Evolutionary conservation across 306 rosid species (phyloP).

Genomic region (Datisca glomerata): DNA sequence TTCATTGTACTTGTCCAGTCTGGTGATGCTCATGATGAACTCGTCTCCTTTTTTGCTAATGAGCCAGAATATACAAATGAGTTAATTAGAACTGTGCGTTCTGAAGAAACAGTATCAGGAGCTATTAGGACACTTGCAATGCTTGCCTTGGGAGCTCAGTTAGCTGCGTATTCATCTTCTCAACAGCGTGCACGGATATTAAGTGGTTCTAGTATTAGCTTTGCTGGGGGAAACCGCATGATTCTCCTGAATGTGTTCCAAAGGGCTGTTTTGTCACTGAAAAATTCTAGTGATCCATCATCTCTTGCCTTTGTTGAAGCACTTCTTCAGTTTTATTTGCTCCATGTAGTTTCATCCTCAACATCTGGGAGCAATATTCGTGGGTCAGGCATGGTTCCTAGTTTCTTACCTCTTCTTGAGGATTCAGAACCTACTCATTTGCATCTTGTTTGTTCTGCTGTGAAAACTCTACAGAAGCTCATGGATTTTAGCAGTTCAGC

Average conservation of each 20-base stretch:
- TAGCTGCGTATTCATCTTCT: slow-evolving; percentile 90
- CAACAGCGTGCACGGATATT: slow-evolving; percentile 89
- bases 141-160: slow-evolving; percentile 98
- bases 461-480: slow-evolving; percentile 94
- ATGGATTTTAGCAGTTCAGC: slow-evolving; percentile 97
- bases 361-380: slow-evolving; percentile 81
- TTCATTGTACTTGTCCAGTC: slow-evolving; percentile 88
- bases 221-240: slow-evolving; percentile 94
- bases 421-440: slow-evolving; percentile 81
- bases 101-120: slow-evolving; percentile 77
- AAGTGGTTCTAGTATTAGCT: slow-evolving; percentile 79
- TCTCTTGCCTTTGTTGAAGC: slow-evolving; percentile 93
- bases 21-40: slow-evolving; percentile 87
- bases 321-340: slow-evolving; percentile 90
- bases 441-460: slow-evolving; percentile 89
- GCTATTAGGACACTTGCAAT: slow-evolving; percentile 83
- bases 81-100: slow-evolving; percentile 78
- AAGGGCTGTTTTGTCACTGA: slow-evolving; percentile 73
- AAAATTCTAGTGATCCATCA: slow-evolving; percentile 73
- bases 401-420: slow-evolving; percentile 89
- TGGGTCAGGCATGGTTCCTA: slow-evolving; percentile 99
- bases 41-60: slow-evolving; percentile 82
- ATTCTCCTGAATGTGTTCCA: slow-evolving; percentile 91
- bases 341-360: slow-evolving; percentile 91
- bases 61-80: slow-evolving; percentile 96